Percentiles rank a stretch among this genome's conserved stretches.
Conservation (phyloP, 768 basidiomycete species). For the Phylloporus sp. region DNA sequence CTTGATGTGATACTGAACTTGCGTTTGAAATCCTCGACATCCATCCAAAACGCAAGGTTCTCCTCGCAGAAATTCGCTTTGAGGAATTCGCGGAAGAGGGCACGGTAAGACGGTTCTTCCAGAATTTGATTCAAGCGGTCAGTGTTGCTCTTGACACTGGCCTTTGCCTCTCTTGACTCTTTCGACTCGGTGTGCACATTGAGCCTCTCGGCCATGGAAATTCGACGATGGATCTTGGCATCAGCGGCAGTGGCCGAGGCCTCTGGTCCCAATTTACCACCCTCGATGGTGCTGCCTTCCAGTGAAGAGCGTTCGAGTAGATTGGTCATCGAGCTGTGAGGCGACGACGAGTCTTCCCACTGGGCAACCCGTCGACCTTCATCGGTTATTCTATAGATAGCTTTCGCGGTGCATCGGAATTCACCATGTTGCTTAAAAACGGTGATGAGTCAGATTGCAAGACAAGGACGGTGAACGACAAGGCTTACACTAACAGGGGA, state of each 20-base stretch:
- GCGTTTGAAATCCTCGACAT: conserved; percentile 95
- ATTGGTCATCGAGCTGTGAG: conserved; percentile 62
- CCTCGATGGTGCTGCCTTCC: conserved; percentile 35
- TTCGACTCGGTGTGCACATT: conserved; percentile 47
- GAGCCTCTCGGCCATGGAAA: conserved; percentile 72
- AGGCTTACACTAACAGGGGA: conserved; percentile 67
- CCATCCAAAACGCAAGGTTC: conserved; percentile 95
- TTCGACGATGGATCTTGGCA: conserved; percentile 73
- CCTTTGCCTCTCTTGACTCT: conserved; percentile 44
- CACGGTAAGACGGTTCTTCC: conserved; percentile 84
- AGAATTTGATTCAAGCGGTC: conserved; percentile 89
- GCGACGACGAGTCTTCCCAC: conserved; percentile 70
- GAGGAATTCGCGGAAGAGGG: conserved; percentile 92
- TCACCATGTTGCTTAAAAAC: conserved; percentile 79
- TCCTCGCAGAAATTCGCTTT: conserved; percentile 96
- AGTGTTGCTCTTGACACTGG: conserved; percentile 82
- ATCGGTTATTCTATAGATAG: conserved; percentile 91
- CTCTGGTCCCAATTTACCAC: conserved; percentile 25
- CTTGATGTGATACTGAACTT: conserved; percentile 95
- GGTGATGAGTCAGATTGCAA: conserved; percentile 8
- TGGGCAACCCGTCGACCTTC: conserved; percentile 83
- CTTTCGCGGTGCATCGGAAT: conserved; percentile 94
- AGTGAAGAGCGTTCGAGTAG: conserved; percentile 60
- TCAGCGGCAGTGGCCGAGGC: conserved; percentile 35
- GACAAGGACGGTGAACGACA: background rate